A percentile compares a stretch with the other conserved stretches of the same genome.
Evolutionary conservation across 345 rosid genomes (phyloP).

Genomic region (Eucalyptus cloeziana): DNA sequence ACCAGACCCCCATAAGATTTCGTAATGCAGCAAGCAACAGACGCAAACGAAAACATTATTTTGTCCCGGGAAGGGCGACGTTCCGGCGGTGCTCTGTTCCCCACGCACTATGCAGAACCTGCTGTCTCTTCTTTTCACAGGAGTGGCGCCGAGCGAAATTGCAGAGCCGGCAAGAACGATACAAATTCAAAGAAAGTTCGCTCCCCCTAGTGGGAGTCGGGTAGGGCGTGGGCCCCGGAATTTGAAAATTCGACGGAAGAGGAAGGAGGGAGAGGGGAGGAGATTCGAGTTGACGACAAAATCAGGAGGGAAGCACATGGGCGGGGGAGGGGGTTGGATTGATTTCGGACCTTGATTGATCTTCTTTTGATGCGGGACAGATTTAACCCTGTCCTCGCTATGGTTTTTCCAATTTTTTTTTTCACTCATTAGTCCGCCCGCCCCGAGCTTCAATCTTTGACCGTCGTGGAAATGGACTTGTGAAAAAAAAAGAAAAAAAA

Average conservation of each 20-base stretch:
- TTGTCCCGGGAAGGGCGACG: neutral
- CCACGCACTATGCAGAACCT: neutral
- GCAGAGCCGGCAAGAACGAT: neutral
- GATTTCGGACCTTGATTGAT: neutral
- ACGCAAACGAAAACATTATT: neutral
- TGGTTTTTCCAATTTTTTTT: no score
- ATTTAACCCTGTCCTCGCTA: neutral
- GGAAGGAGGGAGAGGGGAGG: neutral
- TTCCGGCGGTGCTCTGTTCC: neutral
- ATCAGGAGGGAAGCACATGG: neutral
- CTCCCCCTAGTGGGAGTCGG: neutral
- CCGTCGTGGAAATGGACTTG: neutral
- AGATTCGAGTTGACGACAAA: neutral
- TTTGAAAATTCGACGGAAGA: neutral
- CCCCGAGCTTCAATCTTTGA: neutral
- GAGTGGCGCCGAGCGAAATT: neutral
- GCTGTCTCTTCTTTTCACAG: neutral
- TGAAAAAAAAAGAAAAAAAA: neutral
- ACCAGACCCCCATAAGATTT: neutral
- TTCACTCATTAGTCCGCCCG: neutral
- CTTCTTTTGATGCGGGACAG: neutral
- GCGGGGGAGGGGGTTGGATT: neutral
- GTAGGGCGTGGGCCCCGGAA: neutral
- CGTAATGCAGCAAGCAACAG: neutral
- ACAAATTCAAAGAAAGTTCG: neutral